A percentile compares a stretch with the other conserved stretches of the same genome.
Conservation (phyloP, 495 filamentous ascomycete genomes). For the Penicillium longicatenatum region DNA sequence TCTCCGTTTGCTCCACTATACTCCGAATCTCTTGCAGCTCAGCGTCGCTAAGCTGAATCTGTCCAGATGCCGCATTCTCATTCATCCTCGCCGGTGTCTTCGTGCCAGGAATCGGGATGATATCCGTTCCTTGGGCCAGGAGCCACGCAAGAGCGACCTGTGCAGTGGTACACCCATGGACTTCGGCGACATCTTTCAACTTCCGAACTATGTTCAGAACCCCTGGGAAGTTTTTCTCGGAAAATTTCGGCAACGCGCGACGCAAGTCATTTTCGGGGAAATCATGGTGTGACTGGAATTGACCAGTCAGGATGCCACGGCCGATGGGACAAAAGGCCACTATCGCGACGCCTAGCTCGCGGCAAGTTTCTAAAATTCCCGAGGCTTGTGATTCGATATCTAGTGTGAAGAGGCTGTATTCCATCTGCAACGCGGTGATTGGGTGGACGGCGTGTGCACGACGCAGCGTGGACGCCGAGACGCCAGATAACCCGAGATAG, state of each 20-base stretch:
- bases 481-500: constrained; percentile 43
- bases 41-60: constrained; percentile 43
- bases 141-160: constrained; percentile 60
- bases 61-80: constrained; percentile 53
- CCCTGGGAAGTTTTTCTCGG: background rate
- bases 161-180: constrained; percentile 43
- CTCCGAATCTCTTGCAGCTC: constrained; percentile 49
- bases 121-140: constrained; percentile 54
- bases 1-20: constrained; percentile 6
- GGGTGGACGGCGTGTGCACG: constrained; percentile 41
- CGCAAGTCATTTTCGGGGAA: constrained; percentile 8
- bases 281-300: constrained; percentile 34
- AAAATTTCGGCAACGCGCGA: background rate
- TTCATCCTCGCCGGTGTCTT: constrained; percentile 58
- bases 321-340: constrained; percentile 52
- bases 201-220: background rate
- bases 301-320: constrained; percentile 43
- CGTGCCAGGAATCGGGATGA: constrained; percentile 62
- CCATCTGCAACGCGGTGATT: constrained; percentile 45
- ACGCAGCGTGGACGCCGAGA: constrained; percentile 38
- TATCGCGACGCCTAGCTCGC: constrained; percentile 47
- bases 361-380: constrained; percentile 49
- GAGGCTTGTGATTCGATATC: constrained; percentile 57
- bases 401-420: constrained; percentile 44
- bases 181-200: constrained; percentile 32